Evolutionary conservation across 1,139 yeast species (phyloP), one percentile per base, ranked within the genome.

Genomic region (Meyerozyma athensensis): DNA sequence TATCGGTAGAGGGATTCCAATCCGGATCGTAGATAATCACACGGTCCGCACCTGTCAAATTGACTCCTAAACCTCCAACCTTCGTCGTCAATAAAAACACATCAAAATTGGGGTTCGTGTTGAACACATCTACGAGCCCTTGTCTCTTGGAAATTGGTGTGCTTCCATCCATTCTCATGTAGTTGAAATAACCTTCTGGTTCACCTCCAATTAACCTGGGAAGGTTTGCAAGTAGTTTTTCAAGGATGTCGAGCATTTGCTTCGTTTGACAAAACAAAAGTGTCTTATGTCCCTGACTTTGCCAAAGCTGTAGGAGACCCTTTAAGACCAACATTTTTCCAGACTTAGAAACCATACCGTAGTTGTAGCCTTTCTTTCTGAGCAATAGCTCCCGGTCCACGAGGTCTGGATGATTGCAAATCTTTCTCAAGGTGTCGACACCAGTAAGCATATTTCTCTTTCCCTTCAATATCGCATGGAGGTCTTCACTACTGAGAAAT

Each of bases 1-100:
- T 75, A 64, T 92, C 98, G 0, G 97, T 92, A 0, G 97, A 87
- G 0, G 98, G 98, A 53, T 92, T 92, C 98, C 98, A 92, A 58
- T 92, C 98, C 0, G 98, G 98, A 53, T 92, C 98, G 56, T 74
- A 92, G 13, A 92, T 92, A 14, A 92, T 87, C 5, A 92, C 96
- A 37, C 98, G 65, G 50, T 89, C 92, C 0, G 98, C 98, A 4
- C 97, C 97, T 0, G 97, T 92, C 36, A 92, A 61, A 57, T 92
- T 92, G 2, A 92, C 86, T 17, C 98, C 98, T 33, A 92, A 66
- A 0, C 98, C 98, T 19, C 98, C 98, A 3, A 92, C 98, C 53
- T 92, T 77, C 0, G 98, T 92, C 0, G 98, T 92, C 33, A 92
- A 65, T 21, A 92, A 60, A 55, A 92, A 94, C 1, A 92, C 75